Conservation (phyloP, 345 rosid species). For the Eucalyptus coolabah region DNA sequence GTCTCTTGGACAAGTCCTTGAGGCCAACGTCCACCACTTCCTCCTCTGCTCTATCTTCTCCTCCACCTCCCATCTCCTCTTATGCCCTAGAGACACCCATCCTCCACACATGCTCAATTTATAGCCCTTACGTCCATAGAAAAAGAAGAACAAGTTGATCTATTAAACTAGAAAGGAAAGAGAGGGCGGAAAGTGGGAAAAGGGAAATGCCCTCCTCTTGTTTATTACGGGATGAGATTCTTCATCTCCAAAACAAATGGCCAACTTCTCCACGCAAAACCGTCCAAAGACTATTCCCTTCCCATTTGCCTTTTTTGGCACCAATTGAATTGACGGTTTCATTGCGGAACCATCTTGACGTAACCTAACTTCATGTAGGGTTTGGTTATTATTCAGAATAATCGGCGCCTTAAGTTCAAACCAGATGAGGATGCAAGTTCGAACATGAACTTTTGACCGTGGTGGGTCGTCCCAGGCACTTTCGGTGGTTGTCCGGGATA, state of each 20-base stretch:
- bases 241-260: neutral
- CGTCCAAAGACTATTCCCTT: neutral
- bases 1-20: conserved; percentile 43
- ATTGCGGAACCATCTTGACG: neutral
- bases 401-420: neutral
- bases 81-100: neutral
- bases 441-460: neutral
- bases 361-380: neutral
- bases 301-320: neutral
- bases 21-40: conserved; percentile 37
- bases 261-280: neutral
- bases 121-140: neutral
- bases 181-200: neutral
- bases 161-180: neutral
- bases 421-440: neutral
- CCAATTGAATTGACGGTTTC: neutral
- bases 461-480: neutral
- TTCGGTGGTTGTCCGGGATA: neutral
- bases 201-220: neutral
- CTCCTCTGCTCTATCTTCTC: neutral
- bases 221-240: neutral
- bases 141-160: neutral
- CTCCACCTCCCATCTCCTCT: neutral
- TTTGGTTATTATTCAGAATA: neutral
- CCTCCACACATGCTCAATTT: neutral